Evolutionary conservation across 495 filamentous ascomycete species (phyloP), one percentile per base, ranked within the genome.

Genomic region (Talaromyces wortmannii): DNA sequence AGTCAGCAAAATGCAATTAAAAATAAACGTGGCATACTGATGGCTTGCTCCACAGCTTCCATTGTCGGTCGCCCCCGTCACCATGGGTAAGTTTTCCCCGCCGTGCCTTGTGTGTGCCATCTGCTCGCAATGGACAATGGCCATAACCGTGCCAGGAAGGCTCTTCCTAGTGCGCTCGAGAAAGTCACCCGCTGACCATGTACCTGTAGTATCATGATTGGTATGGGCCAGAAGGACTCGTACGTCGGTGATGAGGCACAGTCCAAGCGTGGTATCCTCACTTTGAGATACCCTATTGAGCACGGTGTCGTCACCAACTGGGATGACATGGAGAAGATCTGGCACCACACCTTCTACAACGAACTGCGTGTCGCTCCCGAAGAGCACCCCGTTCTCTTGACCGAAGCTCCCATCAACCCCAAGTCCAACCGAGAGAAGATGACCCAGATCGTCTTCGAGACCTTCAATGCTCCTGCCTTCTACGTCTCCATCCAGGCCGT

Each of bases 371-470:
- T 98, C 59, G 94, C 94, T 60, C 94, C 94, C 57, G 95, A 98
- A 84, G 94, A 98, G 90, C 94, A 98, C 86, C 94, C 94, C 66
- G 92, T 97, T 67, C 85, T 98, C 69, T 84, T 98, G 74, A 98
- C 94, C 68, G 94, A 98, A 80, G 94, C 94, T 67, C 95, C 94
- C 60, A 95, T 98, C 84, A 98, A 98, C 85, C 94, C 94, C 76
- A 97, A 97, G 85, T 95, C 91, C 80, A 98, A 98, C 82, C 89
- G 95, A 83, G 95, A 97, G 84, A 97, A 96, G 85, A 97, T 97
- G 90, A 97, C 94, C 59, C 95, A 98, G 80, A 97, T 98, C 64
- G 95, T 98, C 73, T 98, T 98, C 86, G 94, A 98, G 84, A 98
- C 94, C 65, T 98, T 97, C 87, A 98, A 98, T 81, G 95, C 95